These are phyloP conservation scores for Naganishia albida DNA, from an alignment of 1,284 basidiomycete species.

Conservation along the genomic window DNA sequence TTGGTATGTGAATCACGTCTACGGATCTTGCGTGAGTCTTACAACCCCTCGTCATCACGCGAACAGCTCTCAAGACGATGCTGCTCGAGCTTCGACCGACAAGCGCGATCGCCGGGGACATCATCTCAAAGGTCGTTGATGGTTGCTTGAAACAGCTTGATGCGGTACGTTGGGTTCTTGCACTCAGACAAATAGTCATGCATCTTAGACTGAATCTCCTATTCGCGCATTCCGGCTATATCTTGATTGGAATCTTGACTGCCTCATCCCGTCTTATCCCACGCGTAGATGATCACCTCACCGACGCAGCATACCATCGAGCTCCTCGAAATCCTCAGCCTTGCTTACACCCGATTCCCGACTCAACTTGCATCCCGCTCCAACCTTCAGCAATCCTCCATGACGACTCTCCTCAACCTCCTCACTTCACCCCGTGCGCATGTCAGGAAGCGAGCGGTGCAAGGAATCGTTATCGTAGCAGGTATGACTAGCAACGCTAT, in stretches of 20 bases:
- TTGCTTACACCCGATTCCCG: slow-evolving; percentile 85
- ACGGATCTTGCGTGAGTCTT: background rate
- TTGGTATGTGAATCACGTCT: slow-evolving; percentile 63
- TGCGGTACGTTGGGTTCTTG: slow-evolving; percentile 60
- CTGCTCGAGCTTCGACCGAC: slow-evolving; percentile 82
- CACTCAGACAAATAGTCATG: background rate
- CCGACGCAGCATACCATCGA: slow-evolving; percentile 55
- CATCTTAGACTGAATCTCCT: background rate
- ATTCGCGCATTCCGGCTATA: background rate
- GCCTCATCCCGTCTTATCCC: too few species aligned
- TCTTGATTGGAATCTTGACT: background rate
- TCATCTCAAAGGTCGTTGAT: slow-evolving; percentile 83
- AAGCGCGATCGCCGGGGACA: slow-evolving; percentile 72
- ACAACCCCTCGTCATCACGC: background rate
- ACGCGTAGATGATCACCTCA: background rate
- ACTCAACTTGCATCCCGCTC: slow-evolving; percentile 63
- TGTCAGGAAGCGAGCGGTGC: slow-evolving; percentile 85
- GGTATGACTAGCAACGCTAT: slow-evolving; percentile 39
- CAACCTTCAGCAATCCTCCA: slow-evolving; percentile 60
- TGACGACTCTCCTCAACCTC: slow-evolving; percentile 72
- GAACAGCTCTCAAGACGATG: slow-evolving; percentile 85
- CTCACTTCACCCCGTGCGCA: slow-evolving; percentile 74
- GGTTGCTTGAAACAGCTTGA: slow-evolving; percentile 75
- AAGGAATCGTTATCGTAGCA: slow-evolving; percentile 61
- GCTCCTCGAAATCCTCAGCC: slow-evolving; percentile 84